Evolutionary conservation across 768 basidiomycete species (phyloP).

Genomic region (Boletus reticuloceps): DNA sequence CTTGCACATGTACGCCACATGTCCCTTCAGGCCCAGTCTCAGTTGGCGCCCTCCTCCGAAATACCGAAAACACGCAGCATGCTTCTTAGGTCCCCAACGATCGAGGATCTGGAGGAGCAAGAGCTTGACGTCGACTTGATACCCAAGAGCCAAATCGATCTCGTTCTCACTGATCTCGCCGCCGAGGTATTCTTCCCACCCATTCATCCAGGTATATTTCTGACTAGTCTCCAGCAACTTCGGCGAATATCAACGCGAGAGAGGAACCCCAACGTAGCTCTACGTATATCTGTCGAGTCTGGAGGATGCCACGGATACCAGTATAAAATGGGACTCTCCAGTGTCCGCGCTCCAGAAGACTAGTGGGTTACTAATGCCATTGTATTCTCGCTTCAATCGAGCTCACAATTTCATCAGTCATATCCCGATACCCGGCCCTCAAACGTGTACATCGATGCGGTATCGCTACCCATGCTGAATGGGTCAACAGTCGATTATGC

Average conservation of each 20-base stretch:
- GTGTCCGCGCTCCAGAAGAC: slow-evolving; percentile 63
- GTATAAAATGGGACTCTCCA: slow-evolving; percentile 85
- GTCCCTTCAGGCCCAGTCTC: not conserved
- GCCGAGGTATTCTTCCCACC: slow-evolving; percentile 57
- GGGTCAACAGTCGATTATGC: slow-evolving; percentile 89
- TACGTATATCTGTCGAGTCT: slow-evolving; percentile 84
- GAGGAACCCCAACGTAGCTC: slow-evolving; percentile 58
- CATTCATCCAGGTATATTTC: slow-evolving; percentile 3
- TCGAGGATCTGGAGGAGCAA: slow-evolving; percentile 52
- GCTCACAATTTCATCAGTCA: slow-evolving; percentile 40
- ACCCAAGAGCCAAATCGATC: slow-evolving; percentile 48
- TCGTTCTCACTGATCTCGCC: slow-evolving; percentile 71
- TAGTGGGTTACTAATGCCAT: slow-evolving; percentile 58
- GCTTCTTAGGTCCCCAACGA: slow-evolving; percentile 50
- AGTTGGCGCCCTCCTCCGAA: slow-evolving; percentile 36
- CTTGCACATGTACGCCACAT: not conserved
- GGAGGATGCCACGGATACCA: slow-evolving; percentile 99
- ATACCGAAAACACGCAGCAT: slow-evolving; percentile 46
- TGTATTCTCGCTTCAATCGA: not conserved
- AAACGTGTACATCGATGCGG: slow-evolving; percentile 79
- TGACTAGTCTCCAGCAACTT: slow-evolving; percentile 62
- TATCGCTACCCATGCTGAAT: slow-evolving; percentile 81
- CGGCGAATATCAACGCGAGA: slow-evolving; percentile 59
- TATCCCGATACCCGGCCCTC: slow-evolving; percentile 66
- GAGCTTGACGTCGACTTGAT: slow-evolving; percentile 64